Evolutionary conservation across 768 basidiomycete species (phyloP).

Genomic region (Dacryopinax primogenitus): DNA sequence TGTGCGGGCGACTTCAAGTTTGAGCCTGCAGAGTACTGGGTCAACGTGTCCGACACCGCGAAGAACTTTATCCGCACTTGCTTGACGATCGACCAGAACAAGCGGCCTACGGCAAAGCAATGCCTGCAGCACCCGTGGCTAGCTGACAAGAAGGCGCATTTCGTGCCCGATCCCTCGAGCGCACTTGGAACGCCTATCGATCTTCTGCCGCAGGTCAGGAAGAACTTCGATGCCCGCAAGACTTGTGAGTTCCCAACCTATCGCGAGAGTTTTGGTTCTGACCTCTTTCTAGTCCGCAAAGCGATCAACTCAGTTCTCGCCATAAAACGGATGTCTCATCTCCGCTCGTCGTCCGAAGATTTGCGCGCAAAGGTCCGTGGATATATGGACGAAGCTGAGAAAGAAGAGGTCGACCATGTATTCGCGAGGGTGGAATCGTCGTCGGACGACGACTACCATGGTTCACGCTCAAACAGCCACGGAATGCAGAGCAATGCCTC

Average conservation of each 20-base stretch:
- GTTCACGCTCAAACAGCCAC: not conserved
- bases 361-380: constrained; percentile 27
- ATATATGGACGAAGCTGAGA: constrained; percentile 51
- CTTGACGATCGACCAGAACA: constrained; percentile 67
- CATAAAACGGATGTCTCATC: constrained; percentile 55
- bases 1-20: constrained; percentile 87
- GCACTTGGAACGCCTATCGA: constrained; percentile 52
- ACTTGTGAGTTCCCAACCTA: constrained; percentile 45
- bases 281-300: constrained; percentile 53
- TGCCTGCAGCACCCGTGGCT: constrained; percentile 73
- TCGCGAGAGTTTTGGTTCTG: not conserved
- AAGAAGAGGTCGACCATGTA: constrained; percentile 68
- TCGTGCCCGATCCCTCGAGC: constrained; percentile 48
- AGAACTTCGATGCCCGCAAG: constrained; percentile 75
- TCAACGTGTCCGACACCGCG: constrained; percentile 67
- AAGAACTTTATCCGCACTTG: constrained; percentile 71
- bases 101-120: constrained; percentile 66
- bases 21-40: constrained; percentile 77
- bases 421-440: not conserved
- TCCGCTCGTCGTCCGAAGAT: constrained; percentile 35
- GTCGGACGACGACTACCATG: not conserved
- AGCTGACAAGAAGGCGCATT: constrained; percentile 52
- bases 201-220: constrained; percentile 79
- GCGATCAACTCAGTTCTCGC: constrained; percentile 80
- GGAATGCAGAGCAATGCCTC: not conserved